A percentile compares a stretch with the other conserved stretches of the same genome.
phyloP scores from a whole-genome alignment of 228 moss, liverwort and hornwort genomes.

The Sphagnum fallax region DNA sequence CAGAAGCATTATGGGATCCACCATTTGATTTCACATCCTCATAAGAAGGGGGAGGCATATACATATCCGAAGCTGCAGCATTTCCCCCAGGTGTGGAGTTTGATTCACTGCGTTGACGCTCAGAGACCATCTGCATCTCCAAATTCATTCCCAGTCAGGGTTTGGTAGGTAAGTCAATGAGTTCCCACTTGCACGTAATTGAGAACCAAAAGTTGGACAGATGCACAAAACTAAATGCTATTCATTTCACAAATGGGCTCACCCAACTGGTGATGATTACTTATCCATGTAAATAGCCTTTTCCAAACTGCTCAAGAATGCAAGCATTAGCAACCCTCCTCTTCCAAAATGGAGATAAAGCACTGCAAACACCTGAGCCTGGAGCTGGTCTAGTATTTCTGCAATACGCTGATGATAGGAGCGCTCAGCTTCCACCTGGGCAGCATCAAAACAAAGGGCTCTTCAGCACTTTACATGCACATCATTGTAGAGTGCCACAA shows the following conservation, averaged over 20 bases:
- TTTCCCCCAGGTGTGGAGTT: conserved; percentile 38
- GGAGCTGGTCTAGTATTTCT: conserved; percentile 86
- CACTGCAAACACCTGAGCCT: conserved; percentile 32
- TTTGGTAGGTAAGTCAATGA: no score
- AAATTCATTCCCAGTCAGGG: background rate
- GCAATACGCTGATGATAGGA: conserved; percentile 69
- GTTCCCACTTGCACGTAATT: no score
- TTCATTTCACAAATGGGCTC: no score
- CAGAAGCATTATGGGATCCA: conserved; percentile 32
- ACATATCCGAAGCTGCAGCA: conserved; percentile 28
- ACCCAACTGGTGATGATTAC: no score
- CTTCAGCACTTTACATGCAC: no score
- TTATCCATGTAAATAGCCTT: no score
- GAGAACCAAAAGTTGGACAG: no score
- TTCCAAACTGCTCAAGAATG: no score
- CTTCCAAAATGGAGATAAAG: no score
- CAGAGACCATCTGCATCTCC: conserved; percentile 69
- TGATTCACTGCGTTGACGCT: conserved; percentile 86
- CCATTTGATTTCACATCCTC: conserved; percentile 80
- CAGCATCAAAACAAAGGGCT: background rate
- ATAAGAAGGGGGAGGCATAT: conserved; percentile 69
- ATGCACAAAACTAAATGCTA: no score
- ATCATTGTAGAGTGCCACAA: no score
- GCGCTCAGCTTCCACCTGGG: conserved; percentile 78
- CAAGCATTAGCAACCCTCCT: no score